Evolutionary conservation across 805 yeast genomes (phyloP).

Genomic region (Zygosaccharomyces siamensis): DNA sequence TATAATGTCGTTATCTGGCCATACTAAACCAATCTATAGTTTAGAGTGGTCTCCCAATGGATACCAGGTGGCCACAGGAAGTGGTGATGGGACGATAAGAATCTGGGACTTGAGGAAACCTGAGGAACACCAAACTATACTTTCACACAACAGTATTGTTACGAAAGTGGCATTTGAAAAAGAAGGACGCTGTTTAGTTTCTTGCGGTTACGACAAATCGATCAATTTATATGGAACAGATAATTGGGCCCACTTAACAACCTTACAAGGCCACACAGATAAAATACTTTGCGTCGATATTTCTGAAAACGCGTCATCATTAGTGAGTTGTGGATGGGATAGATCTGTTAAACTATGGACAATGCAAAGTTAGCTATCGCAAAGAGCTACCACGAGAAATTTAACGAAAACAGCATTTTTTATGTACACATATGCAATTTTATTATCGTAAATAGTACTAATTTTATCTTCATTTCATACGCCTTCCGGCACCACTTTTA

Average conservation of each 20-base stretch:
- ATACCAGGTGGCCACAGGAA: slow-evolving; percentile 69
- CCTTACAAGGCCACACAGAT: slow-evolving; percentile 56
- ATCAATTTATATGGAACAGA: slow-evolving; percentile 63
- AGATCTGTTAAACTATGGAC: slow-evolving; percentile 66
- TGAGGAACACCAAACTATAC: slow-evolving; percentile 42
- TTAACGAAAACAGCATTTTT: background rate
- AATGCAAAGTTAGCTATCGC: slow-evolving; percentile 2
- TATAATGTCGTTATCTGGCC: slow-evolving; percentile 57
- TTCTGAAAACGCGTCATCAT: slow-evolving; percentile 36
- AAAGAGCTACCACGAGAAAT: background rate
- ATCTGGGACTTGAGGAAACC: slow-evolving; percentile 77
- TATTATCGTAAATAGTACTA: background rate
- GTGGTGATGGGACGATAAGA: slow-evolving; percentile 74
- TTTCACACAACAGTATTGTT: slow-evolving; percentile 71
- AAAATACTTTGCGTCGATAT: slow-evolving; percentile 70
- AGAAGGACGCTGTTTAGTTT: slow-evolving; percentile 47
- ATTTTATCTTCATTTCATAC: slow-evolving; percentile 12
- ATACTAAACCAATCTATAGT: slow-evolving; percentile 64
- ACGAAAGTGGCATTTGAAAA: slow-evolving; percentile 56
- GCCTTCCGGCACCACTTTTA: slow-evolving; percentile 11
- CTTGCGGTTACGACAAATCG: slow-evolving; percentile 68
- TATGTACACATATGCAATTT: background rate
- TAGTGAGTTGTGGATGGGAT: slow-evolving; percentile 81
- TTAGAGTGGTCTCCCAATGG: slow-evolving; percentile 77
- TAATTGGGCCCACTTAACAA: slow-evolving; percentile 56